Evolutionary conservation across 495 filamentous ascomycete species (phyloP).

Genomic region (Neurospora sp.): DNA sequence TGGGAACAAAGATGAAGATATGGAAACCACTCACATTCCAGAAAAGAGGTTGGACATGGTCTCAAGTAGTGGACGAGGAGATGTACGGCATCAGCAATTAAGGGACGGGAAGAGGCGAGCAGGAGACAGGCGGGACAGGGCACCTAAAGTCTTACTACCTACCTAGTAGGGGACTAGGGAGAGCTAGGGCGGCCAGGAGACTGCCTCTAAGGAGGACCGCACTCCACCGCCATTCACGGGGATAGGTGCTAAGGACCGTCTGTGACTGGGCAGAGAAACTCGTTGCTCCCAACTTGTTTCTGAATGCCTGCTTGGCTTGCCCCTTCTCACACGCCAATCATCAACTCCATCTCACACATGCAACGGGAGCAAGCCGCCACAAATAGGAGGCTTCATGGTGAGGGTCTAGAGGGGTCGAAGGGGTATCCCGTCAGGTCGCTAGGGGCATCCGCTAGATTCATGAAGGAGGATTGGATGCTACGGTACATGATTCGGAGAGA

Average conservation of each 20-base stretch:
- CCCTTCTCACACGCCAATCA: neutral
- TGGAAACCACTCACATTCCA: slow-evolving; percentile 56
- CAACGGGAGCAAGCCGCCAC: neutral
- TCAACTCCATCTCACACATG: neutral
- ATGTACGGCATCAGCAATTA: neutral
- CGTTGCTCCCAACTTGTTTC: neutral
- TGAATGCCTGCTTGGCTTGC: neutral
- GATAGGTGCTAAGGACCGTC: neutral
- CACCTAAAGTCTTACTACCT: neutral
- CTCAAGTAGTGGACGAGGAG: slow-evolving; percentile 2
- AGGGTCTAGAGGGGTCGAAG: neutral
- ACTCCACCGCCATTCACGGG: neutral
- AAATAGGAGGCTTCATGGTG: neutral
- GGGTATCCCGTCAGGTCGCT: neutral
- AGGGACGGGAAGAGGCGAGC: neutral
- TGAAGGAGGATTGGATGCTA: neutral
- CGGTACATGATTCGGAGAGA: neutral
- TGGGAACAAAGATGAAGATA: neutral
- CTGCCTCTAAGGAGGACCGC: neutral
- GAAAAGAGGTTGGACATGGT: slow-evolving; percentile 70
- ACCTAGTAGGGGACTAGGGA: neutral
- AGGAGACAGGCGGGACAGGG: neutral
- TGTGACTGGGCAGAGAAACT: neutral
- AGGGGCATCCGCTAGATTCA: neutral
- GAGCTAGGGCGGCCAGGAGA: neutral